Evolutionary conservation across 2,329 filamentous ascomycete species (phyloP).

Genomic region (Fusarium subglutinans): DNA sequence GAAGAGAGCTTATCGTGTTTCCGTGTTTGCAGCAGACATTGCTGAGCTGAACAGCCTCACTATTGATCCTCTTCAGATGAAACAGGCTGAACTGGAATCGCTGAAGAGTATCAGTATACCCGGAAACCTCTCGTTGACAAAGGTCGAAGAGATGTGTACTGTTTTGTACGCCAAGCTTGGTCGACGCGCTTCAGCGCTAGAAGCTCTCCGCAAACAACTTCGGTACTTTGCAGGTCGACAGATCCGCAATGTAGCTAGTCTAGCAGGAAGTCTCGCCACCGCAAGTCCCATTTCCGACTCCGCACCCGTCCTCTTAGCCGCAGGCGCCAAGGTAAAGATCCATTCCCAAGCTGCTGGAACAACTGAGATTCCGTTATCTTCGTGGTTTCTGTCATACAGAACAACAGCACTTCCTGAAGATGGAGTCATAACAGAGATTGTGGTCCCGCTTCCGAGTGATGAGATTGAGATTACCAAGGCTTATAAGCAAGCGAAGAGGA

Average conservation of each 20-base stretch:
- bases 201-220: not conserved
- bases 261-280: not conserved
- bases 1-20: not conserved
- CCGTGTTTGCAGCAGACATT: not conserved
- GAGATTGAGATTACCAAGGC: not conserved
- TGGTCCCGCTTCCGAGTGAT: not conserved
- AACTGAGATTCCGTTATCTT: not conserved
- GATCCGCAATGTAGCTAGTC: not conserved
- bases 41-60: not conserved
- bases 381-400: not conserved
- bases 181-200: not conserved
- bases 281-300: not conserved
- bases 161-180: not conserved
- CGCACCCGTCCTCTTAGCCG: not conserved
- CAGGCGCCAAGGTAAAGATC: not conserved
- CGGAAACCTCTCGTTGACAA: not conserved
- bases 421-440: not conserved
- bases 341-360: not conserved
- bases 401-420: not conserved
- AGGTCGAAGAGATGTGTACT: not conserved
- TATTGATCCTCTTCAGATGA: not conserved
- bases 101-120: not conserved
- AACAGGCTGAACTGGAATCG: not conserved
- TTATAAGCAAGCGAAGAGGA: slow-evolving; percentile 1
- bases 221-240: not conserved